A percentile compares a stretch with the other conserved stretches of the same genome.
These are phyloP conservation scores for Monosporascus sp. DNA, from an alignment of 2,329 filamentous ascomycete genomes.

Conservation along the genomic window DNA sequence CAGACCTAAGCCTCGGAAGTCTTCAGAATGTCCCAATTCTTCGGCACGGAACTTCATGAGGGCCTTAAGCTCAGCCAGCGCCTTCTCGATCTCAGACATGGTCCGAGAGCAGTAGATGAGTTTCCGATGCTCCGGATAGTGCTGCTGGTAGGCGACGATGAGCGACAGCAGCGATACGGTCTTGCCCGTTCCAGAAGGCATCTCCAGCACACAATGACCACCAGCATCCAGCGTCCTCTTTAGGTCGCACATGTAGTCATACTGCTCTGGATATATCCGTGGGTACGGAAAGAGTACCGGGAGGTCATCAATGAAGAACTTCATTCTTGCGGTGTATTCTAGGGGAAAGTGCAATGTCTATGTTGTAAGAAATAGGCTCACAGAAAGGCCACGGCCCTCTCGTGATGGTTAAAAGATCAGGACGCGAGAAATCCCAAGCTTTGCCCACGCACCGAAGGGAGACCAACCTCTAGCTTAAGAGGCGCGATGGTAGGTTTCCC, in stretches of 20 bases:
- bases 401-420: too few species aligned
- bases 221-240: slow-evolving; percentile 87
- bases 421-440: too few species aligned
- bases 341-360: background rate
- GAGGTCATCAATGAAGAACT: slow-evolving; percentile 68
- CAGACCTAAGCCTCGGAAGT: slow-evolving; percentile 85
- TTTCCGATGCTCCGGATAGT: slow-evolving; percentile 89
- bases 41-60: slow-evolving; percentile 93
- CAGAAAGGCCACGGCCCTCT: too few species aligned
- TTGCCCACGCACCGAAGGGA: too few species aligned
- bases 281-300: slow-evolving; percentile 37
- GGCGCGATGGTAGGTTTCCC: too few species aligned
- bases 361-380: background rate
- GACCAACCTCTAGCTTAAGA: too few species aligned
- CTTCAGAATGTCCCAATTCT: slow-evolving; percentile 84
- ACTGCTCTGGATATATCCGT: slow-evolving; percentile 55
- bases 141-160: slow-evolving; percentile 94
- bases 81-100: slow-evolving; percentile 99
- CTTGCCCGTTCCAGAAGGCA: slow-evolving; percentile 98
- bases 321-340: slow-evolving; percentile 49
- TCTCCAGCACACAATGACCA: slow-evolving; percentile 94
- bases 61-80: slow-evolving; percentile 81
- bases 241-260: slow-evolving; percentile 80
- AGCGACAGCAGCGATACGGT: slow-evolving; percentile 91
- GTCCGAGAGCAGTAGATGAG: slow-evolving; percentile 99